Base-by-base conservation (phyloP, 1,139 yeast species). In the Keqinozyma sinolaborantium region DNA sequence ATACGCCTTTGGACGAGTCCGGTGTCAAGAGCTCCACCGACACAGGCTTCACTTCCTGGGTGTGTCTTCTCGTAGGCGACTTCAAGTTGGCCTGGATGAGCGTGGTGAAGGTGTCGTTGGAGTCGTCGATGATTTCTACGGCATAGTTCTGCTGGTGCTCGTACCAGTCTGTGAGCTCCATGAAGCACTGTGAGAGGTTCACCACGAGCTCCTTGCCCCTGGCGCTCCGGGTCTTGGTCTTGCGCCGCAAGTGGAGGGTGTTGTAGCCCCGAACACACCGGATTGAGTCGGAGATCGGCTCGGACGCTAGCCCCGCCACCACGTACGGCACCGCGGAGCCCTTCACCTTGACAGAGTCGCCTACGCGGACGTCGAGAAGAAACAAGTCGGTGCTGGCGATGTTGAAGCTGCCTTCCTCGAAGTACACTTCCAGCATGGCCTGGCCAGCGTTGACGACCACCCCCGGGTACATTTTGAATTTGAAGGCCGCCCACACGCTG, bases 261-360 rank as follows among this genome's bases (percentile, higher is more conserved):
- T 78, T 78, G 47, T 61, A 80, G 0, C 87, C 87, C 44, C 86
- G 55, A 34, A 78, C 60, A 45, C 86, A 79, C 26, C 60, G 51
- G 4, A 79, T 66, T 0, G 44, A 35, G 10, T 35, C 30, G 14
- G 32, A 38, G 1, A 45, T 32, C 3, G 46, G 46, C 2, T 47
- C 45, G 5, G 30, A 32, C 10, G 49, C 36, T 29, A 80, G 50
- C 0, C 80, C 83, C 2, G 70, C 60, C 1, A 80, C 75, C 9
- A 48, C 42, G 37, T 61, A 73, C 4, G 18, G 20, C 5, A 26
- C 13, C 3, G 30, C 10, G 0, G 36, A 32, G 4, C 30, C 31
- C 10, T 50, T 50, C 4, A 40, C 19, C 16, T 47, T 48, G 2
- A 65, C 39, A 2, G 37, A 38, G 36, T 65, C 72, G 3, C 70